Conservation (phyloP, 2,329 filamentous ascomycete species). For the Aspergillus tubingensis region DNA sequence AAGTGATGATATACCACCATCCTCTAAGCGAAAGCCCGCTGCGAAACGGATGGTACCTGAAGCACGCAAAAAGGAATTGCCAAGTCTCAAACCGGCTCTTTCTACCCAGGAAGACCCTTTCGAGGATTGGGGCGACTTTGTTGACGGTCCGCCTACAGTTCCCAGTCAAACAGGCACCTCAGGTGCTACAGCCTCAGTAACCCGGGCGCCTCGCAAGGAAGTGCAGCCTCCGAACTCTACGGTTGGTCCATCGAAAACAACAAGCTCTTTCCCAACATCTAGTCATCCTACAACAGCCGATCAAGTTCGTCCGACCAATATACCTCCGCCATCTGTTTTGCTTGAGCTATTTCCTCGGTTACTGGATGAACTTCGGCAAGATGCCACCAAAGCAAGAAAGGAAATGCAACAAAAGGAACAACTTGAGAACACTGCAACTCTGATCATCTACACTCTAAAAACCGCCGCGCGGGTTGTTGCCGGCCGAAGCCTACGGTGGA, state of each 20-base stretch:
- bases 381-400: conserved; percentile 66
- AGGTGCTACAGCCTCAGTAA: conserved; percentile 5
- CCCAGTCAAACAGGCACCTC: conserved; percentile 9
- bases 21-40: conserved; percentile 5
- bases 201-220: not conserved
- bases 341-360: conserved; percentile 74
- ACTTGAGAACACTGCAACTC: conserved; percentile 22
- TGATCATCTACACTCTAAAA: conserved; percentile 34
- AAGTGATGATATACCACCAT: conserved; percentile 22
- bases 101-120: conserved; percentile 25
- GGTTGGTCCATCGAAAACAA: not conserved
- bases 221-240: not conserved
- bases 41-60: conserved; percentile 2
- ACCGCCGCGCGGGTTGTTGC: conserved; percentile 80
- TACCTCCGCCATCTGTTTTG: conserved; percentile 83
- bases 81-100: conserved; percentile 13
- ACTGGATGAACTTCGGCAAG: conserved; percentile 64
- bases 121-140: conserved; percentile 56
- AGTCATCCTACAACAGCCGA: conserved; percentile 3
- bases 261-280: not conserved
- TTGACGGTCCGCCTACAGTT: conserved; percentile 37
- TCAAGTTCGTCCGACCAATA: conserved; percentile 70
- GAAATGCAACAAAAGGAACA: conserved; percentile 51
- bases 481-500: conserved; percentile 85
- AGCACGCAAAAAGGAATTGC: conserved; percentile 20